These are phyloP conservation scores for Guyanaporus albipodus DNA, from an alignment of 768 basidiomycete genomes.

Conservation along the genomic window DNA sequence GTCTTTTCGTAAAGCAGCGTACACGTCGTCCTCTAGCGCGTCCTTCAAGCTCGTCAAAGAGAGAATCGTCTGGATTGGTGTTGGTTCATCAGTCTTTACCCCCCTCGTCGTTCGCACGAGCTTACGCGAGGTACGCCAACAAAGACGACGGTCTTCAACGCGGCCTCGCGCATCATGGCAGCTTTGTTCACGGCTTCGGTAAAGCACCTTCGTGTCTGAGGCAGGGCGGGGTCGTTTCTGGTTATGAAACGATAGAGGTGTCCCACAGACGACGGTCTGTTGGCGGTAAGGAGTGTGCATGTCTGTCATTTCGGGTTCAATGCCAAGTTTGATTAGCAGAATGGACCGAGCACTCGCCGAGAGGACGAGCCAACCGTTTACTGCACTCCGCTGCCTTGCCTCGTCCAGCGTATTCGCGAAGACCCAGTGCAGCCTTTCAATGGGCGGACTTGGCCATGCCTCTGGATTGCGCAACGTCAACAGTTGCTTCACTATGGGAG, in stretches of 20 bases:
- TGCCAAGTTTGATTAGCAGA: conserved; percentile 15
- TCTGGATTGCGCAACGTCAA: conserved; percentile 64
- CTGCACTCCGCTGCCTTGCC: conserved; percentile 59
- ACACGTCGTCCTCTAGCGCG: conserved; percentile 80
- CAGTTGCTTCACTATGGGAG: conserved; percentile 67
- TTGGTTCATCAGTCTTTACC: conserved; percentile 3
- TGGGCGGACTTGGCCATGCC: conserved; percentile 53
- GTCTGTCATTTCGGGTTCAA: conserved; percentile 49
- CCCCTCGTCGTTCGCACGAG: conserved; percentile 6
- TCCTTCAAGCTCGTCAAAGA: conserved; percentile 73
- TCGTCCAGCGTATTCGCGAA: conserved; percentile 62
- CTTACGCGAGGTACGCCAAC: conserved; percentile 81
- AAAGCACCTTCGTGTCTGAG: conserved; percentile 40
- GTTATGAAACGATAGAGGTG: conserved; percentile 80
- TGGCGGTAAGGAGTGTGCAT: conserved; percentile 77
- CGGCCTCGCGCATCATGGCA: conserved; percentile 85
- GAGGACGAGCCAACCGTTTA: conserved; percentile 79
- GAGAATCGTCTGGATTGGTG: conserved; percentile 63
- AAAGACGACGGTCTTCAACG: conserved; percentile 86
- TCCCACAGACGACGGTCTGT: conserved; percentile 74
- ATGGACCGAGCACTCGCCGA: conserved; percentile 45
- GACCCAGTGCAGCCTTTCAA: conserved; percentile 48
- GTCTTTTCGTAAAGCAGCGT: conserved; percentile 58
- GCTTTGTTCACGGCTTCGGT: conserved; percentile 65
- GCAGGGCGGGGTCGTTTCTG: conserved; percentile 40